Conservation (phyloP, 2,329 filamentous ascomycete species). For the Aspergillus glaucus region DNA sequence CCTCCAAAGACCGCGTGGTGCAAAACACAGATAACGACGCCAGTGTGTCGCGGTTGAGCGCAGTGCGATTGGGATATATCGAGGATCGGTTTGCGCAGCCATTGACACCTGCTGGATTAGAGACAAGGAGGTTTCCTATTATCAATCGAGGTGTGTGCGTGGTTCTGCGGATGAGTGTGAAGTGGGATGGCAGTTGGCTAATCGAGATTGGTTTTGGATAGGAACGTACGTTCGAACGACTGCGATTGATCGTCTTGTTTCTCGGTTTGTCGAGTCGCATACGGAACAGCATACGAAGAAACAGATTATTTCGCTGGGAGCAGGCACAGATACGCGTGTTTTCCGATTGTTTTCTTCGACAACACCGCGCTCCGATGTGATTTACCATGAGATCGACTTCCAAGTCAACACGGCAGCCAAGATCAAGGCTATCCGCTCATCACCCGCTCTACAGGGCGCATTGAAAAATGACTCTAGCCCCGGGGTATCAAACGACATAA, state of each 20-base stretch:
- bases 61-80: constrained; percentile 78
- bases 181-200: background rate
- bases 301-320: constrained; percentile 88
- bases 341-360: constrained; percentile 61
- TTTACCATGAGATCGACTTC: constrained; percentile 94
- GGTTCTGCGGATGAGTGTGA: constrained; percentile 11
- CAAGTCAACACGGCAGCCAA: constrained; percentile 65
- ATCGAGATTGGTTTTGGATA: constrained; percentile 30
- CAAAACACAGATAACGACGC: constrained; percentile 91
- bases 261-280: constrained; percentile 56
- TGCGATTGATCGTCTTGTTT: constrained; percentile 72
- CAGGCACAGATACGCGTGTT: constrained; percentile 85
- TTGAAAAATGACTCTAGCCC: constrained; percentile 16
- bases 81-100: constrained; percentile 69
- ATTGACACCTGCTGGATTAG: constrained; percentile 52
- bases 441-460: constrained; percentile 24
- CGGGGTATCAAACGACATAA: constrained; percentile 22
- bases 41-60: constrained; percentile 79
- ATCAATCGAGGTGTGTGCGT: constrained; percentile 72
- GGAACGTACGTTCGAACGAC: constrained; percentile 89
- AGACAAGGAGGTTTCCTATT: constrained; percentile 69
- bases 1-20: constrained; percentile 61
- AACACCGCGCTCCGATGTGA: constrained; percentile 43
- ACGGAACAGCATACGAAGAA: constrained; percentile 21
- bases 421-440: constrained; percentile 40